A percentile compares a stretch with the other conserved stretches of the same genome.
phyloP scores from a whole-genome alignment of 495 filamentous ascomycete genomes.

The Talaromyces nanjingensis region DNA sequence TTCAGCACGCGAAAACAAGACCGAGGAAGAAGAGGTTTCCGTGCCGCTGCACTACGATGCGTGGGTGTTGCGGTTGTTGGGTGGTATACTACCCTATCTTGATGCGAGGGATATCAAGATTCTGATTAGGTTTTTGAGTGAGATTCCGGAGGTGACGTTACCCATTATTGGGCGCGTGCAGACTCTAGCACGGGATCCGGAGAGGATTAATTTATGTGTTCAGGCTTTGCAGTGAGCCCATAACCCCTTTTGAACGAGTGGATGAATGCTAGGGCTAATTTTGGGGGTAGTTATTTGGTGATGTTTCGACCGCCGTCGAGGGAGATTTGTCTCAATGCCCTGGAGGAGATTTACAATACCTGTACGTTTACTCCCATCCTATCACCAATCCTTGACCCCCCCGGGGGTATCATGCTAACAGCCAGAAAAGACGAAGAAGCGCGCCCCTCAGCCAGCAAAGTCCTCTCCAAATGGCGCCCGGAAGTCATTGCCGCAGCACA shows the following conservation, averaged over 20 bases:
- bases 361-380: conserved; percentile 42
- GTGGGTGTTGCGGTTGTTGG: conserved; percentile 73
- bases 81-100: conserved; percentile 81
- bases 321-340: conserved; percentile 70
- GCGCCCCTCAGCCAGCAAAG: conserved; percentile 35
- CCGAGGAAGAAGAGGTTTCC: conserved; percentile 31
- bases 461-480: conserved; percentile 38
- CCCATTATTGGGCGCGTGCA: conserved; percentile 68
- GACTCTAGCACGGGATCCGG: conserved; percentile 80
- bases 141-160: conserved; percentile 73
- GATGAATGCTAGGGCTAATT: conserved; percentile 10
- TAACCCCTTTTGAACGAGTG: neutral
- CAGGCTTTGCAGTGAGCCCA: conserved; percentile 53
- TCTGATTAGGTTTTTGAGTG: conserved; percentile 81
- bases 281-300: conserved; percentile 57
- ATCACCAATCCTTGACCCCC: no score
- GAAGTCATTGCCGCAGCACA: conserved; percentile 8
- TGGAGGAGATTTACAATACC: conserved; percentile 81
- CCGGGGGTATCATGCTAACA: no score
- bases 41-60: conserved; percentile 62
- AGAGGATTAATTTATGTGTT: conserved; percentile 57
- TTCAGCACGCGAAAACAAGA: conserved; percentile 28
- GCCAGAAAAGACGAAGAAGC: conserved; percentile 33
- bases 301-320: conserved; percentile 80
- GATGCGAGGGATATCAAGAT: conserved; percentile 76